phyloP scores from a whole-genome alignment of 192 early-diverging fungal species.

The Entomortierella chlamydospora region DNA sequence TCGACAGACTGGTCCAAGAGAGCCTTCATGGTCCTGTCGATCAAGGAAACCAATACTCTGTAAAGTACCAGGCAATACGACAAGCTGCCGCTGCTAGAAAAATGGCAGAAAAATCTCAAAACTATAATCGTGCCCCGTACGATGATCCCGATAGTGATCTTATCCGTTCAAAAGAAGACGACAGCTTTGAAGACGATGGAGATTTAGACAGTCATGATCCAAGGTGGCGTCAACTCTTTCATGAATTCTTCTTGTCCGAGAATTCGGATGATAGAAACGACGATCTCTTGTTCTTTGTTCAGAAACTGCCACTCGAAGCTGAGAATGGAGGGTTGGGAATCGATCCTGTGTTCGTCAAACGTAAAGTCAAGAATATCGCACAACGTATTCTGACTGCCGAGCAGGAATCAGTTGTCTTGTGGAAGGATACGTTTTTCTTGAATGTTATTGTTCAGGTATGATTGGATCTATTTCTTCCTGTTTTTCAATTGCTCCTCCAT shows the following conservation, averaged over 20 bases:
- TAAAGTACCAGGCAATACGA: slow-evolving; percentile 32
- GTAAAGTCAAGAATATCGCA: slow-evolving; percentile 63
- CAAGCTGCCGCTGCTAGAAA: slow-evolving; percentile 1
- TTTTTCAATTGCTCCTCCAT: no score
- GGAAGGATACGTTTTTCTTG: slow-evolving; percentile 93
- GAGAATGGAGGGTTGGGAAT: slow-evolving; percentile 51
- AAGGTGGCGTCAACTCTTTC: slow-evolving; percentile 71
- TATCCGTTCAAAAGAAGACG: background rate
- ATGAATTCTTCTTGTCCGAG: slow-evolving; percentile 79
- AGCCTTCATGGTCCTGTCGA: slow-evolving; percentile 74
- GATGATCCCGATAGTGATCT: no score
- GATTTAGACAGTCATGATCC: slow-evolving; percentile 71
- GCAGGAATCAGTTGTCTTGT: slow-evolving; percentile 80
- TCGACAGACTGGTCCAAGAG: slow-evolving; percentile 66
- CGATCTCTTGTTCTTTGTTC: slow-evolving; percentile 91
- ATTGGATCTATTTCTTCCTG: background rate
- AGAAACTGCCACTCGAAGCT: slow-evolving; percentile 46
- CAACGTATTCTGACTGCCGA: slow-evolving; percentile 22
- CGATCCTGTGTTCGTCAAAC: slow-evolving; percentile 88
- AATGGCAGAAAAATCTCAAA: slow-evolving; percentile 6
- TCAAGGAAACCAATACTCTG: slow-evolving; percentile 25
- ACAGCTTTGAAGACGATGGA: slow-evolving; percentile 21
- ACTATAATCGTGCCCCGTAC: no score
- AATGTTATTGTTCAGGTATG: slow-evolving; percentile 87
- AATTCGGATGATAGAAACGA: slow-evolving; percentile 75